Percentiles rank a stretch among this genome's conserved stretches.
Evolutionary conservation across 2,329 filamentous ascomycete genomes (phyloP).

Genomic region (Pseudogymnoascus sp.): DNA sequence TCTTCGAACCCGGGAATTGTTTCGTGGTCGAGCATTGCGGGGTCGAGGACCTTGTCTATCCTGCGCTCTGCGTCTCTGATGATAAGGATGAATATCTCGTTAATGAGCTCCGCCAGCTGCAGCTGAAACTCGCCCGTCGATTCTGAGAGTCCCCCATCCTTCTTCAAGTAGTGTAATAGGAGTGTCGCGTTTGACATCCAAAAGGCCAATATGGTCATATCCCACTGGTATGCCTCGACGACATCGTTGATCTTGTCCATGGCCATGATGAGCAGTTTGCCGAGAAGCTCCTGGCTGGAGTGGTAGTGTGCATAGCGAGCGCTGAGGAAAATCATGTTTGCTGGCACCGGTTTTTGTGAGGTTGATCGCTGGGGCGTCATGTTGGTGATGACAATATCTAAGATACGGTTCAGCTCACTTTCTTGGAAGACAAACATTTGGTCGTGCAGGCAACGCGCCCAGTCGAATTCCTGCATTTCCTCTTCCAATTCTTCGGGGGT

Average conservation of each 20-base stretch:
- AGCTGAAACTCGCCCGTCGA: constrained; percentile 84
- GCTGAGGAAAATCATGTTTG: constrained; percentile 93
- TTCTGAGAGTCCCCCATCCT: constrained; percentile 72
- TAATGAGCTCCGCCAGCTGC: constrained; percentile 87
- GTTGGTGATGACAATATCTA: constrained; percentile 93
- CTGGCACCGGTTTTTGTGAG: constrained; percentile 94
- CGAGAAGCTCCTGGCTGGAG: constrained; percentile 74
- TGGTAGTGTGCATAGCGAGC: constrained; percentile 96
- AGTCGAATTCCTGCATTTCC: constrained; percentile 90
- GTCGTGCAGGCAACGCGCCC: constrained; percentile 88
- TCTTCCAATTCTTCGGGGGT: constrained; percentile 73
- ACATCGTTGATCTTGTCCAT: constrained; percentile 97
- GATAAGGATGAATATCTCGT: constrained; percentile 97
- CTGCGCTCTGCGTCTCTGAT: constrained; percentile 91
- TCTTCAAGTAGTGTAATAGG: constrained; percentile 92
- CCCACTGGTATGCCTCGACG: constrained; percentile 94
- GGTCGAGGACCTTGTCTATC: constrained; percentile 90
- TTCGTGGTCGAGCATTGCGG: constrained; percentile 93
- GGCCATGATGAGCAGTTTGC: constrained; percentile 69
- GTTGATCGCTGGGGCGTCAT: constrained; percentile 95
- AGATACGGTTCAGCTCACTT: constrained; percentile 78
- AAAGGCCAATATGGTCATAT: constrained; percentile 98
- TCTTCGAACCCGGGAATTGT: constrained; percentile 97
- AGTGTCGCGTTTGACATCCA: constrained; percentile 98
- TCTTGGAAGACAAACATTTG: constrained; percentile 99